Percentiles rank a stretch among this genome's conserved stretches.
Evolutionary conservation across 1,284 basidiomycete genomes (phyloP).

Genomic region (Ustilago cynodontis): DNA sequence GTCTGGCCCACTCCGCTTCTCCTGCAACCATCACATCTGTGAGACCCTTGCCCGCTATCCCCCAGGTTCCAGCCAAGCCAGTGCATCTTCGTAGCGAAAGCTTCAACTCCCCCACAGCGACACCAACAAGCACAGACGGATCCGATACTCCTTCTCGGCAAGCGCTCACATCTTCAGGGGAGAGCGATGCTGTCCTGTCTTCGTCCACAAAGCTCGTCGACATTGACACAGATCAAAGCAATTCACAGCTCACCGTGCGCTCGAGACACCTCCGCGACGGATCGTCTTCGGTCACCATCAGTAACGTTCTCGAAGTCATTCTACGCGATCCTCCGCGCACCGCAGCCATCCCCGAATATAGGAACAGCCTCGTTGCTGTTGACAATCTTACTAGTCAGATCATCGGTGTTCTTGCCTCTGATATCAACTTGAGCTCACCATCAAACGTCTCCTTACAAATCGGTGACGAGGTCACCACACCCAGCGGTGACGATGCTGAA

Average conservation of each 20-base stretch:
- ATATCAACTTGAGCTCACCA: constrained; percentile 35
- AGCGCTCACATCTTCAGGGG: neutral
- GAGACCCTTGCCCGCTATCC: constrained; percentile 12
- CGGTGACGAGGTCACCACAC: neutral
- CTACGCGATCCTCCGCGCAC: constrained; percentile 10
- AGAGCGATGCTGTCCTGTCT: neutral
- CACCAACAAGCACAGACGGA: neutral
- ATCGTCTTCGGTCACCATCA: constrained; percentile 17
- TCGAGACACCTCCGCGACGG: constrained; percentile 25
- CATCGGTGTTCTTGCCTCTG: constrained; percentile 50
- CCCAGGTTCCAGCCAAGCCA: neutral
- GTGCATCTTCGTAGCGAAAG: neutral
- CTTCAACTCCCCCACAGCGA: neutral
- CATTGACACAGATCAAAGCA: neutral
- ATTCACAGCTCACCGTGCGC: constrained; percentile 7
- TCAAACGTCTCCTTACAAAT: neutral
- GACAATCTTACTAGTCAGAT: constrained; percentile 60
- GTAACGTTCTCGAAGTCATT: constrained; percentile 15
- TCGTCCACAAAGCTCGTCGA: neutral
- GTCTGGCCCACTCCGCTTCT: neutral
- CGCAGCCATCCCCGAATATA: constrained; percentile 22
- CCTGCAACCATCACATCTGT: neutral
- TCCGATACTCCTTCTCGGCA: neutral
- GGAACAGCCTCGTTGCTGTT: constrained; percentile 57
- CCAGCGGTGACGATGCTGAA: constrained; percentile 13